These are phyloP conservation scores for Fusarium sp. DNA, from an alignment of 2,329 filamentous ascomycete genomes.

Conservation along the genomic window DNA sequence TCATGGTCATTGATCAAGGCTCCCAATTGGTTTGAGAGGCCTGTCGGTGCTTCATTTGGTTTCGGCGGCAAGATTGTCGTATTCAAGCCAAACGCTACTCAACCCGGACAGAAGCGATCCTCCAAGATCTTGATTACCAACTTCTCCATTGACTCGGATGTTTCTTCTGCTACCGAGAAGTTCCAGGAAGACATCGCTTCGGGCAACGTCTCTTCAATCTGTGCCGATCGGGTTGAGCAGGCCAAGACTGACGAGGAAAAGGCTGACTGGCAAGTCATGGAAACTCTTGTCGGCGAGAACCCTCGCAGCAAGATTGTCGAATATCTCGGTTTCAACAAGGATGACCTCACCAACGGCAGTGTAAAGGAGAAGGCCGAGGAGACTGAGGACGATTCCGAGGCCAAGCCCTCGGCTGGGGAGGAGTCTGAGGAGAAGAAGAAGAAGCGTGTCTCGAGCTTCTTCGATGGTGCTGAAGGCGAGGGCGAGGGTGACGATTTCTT, in stretches of 20 bases:
- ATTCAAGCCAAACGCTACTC: slow-evolving; percentile 68
- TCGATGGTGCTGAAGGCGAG: slow-evolving; percentile 72
- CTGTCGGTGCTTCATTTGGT: slow-evolving; percentile 87
- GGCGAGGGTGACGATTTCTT: slow-evolving; percentile 87
- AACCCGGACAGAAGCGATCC: slow-evolving; percentile 69
- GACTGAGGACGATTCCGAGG: slow-evolving; percentile 30
- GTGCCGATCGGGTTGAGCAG: slow-evolving; percentile 77
- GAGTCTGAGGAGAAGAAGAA: slow-evolving; percentile 54
- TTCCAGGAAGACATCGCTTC: slow-evolving; percentile 85
- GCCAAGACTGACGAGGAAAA: slow-evolving; percentile 90
- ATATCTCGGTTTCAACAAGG: slow-evolving; percentile 84
- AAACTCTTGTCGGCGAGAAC: slow-evolving; percentile 84
- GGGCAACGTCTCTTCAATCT: slow-evolving; percentile 81
- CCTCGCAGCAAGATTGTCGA: slow-evolving; percentile 87
- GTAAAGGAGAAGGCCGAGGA: slow-evolving; percentile 43
- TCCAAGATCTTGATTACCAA: slow-evolving; percentile 86
- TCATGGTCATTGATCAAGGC: slow-evolving; percentile 88
- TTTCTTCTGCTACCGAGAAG: slow-evolving; percentile 83
- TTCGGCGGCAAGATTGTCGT: slow-evolving; percentile 93
- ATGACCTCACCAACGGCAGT: slow-evolving; percentile 62
- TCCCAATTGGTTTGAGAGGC: slow-evolving; percentile 89
- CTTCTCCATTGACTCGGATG: slow-evolving; percentile 87
- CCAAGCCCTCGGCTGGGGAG: slow-evolving; percentile 45
- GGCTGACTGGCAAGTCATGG: slow-evolving; percentile 94
- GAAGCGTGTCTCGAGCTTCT: slow-evolving; percentile 79